phyloP scores from a whole-genome alignment of 768 basidiomycete genomes.

The Boletus subparvulus region DNA sequence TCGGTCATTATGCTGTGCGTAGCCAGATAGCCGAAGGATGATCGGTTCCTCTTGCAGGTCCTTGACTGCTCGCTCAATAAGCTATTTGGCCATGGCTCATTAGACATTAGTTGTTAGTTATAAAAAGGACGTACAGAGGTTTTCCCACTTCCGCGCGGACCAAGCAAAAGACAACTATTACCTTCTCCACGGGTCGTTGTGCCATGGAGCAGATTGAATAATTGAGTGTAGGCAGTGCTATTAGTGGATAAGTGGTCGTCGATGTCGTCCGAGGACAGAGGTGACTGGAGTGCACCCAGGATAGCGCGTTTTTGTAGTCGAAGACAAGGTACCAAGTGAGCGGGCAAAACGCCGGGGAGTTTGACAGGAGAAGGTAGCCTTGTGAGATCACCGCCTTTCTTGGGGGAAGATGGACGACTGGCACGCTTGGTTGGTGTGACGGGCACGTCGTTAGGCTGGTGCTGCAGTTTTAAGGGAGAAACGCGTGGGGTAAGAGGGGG shows the following conservation, averaged over 20 bases:
- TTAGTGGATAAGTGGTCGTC: slow-evolving; percentile 46
- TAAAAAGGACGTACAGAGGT: slow-evolving; percentile 49
- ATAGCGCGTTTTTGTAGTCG: slow-evolving; percentile 58
- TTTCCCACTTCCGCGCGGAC: slow-evolving; percentile 86
- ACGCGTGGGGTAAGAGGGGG: slow-evolving; percentile 15
- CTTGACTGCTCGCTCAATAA: slow-evolving; percentile 58
- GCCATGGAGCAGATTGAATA: slow-evolving; percentile 66
- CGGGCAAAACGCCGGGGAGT: slow-evolving; percentile 35
- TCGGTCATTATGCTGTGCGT: slow-evolving; percentile 81
- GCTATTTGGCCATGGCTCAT: slow-evolving; percentile 36
- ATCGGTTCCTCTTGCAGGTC: slow-evolving; percentile 54
- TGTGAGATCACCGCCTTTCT: slow-evolving; percentile 8
- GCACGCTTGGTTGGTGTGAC: slow-evolving; percentile 18
- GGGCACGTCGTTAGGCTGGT: slow-evolving; percentile 7
- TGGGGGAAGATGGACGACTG: slow-evolving; percentile 10
- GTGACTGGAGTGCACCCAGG: slow-evolving; percentile 44
- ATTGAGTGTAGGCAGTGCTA: slow-evolving; percentile 50
- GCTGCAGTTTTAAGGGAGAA: slow-evolving; percentile 17
- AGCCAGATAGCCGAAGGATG: slow-evolving; percentile 79
- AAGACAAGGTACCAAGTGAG: slow-evolving; percentile 46
- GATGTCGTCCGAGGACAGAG: slow-evolving; percentile 19
- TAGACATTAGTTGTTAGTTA: not conserved
- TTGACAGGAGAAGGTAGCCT: slow-evolving; percentile 15
- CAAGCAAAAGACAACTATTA: slow-evolving; percentile 87
- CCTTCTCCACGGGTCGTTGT: slow-evolving; percentile 83